These are phyloP conservation scores for Selenicereus undatus DNA, from an alignment of 148 eudicot species.

Conservation along the genomic window DNA sequence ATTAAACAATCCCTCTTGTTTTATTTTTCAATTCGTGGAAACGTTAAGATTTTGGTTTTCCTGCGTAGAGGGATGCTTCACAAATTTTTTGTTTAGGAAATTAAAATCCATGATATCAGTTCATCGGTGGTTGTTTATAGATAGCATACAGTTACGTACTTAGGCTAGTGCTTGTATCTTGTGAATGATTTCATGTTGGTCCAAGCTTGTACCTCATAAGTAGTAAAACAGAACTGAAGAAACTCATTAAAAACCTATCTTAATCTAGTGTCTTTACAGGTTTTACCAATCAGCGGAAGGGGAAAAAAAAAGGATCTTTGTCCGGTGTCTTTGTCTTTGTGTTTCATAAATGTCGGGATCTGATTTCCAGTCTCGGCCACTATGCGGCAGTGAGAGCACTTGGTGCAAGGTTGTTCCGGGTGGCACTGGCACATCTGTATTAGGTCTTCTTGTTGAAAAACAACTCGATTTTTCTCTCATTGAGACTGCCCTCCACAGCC, in stretches of 20 bases:
- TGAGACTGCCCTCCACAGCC: conserved; percentile 47
- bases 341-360: conserved; percentile 8
- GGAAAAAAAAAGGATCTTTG: no score
- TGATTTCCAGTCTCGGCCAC: conserved; percentile 29
- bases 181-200: neutral
- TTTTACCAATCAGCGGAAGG: no score
- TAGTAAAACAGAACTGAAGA: neutral
- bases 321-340: no score
- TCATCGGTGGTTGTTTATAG: no score
- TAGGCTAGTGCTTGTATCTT: neutral
- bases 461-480: conserved; percentile 35
- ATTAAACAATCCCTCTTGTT: neutral
- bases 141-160: neutral
- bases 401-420: conserved; percentile 79
- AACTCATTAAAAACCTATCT: neutral
- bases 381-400: conserved; percentile 62
- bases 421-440: conserved; percentile 74
- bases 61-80: neutral
- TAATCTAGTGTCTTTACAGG: neutral
- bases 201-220: neutral
- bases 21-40: neutral
- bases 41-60: neutral
- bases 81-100: no score
- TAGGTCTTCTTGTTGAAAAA: conserved; percentile 50
- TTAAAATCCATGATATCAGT: neutral